Conservation (phyloP, 2,329 filamentous ascomycete species). For the Penicillium aurantiogriseum region DNA sequence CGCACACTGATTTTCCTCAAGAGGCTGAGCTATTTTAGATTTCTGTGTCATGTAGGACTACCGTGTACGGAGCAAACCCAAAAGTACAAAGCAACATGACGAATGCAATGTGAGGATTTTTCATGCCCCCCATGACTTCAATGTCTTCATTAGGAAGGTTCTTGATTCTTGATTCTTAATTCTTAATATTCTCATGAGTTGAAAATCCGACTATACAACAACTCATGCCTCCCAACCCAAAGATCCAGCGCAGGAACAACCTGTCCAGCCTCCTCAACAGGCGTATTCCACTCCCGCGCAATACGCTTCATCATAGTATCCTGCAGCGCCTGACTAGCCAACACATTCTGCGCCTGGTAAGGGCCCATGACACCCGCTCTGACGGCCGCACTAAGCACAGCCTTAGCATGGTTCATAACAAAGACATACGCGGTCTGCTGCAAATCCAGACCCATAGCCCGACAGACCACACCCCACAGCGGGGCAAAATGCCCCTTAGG, state of each 20-base stretch:
- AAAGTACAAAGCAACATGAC: slow-evolving; percentile 19
- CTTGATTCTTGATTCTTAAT: neutral
- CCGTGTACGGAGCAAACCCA: slow-evolving; percentile 19
- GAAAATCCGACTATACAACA: slow-evolving; percentile 66
- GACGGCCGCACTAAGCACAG: slow-evolving; percentile 61
- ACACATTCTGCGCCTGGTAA: slow-evolving; percentile 61
- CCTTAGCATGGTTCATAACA: slow-evolving; percentile 63
- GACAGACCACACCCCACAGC: slow-evolving; percentile 58
- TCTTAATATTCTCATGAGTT: slow-evolving; percentile 51
- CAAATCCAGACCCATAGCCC: slow-evolving; percentile 52
- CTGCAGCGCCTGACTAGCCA: slow-evolving; percentile 55
- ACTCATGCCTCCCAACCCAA: slow-evolving; percentile 64
- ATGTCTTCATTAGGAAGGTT: neutral
- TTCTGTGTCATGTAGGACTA: slow-evolving; percentile 37
- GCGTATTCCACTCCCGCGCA: slow-evolving; percentile 47
- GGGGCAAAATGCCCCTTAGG: slow-evolving; percentile 59
- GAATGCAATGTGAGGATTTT: slow-evolving; percentile 20
- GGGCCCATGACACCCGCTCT: slow-evolving; percentile 64
- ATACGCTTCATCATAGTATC: slow-evolving; percentile 52
- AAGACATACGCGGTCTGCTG: slow-evolving; percentile 60
- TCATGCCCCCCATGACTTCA: neutral
- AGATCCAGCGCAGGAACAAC: slow-evolving; percentile 62
- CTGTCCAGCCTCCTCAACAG: slow-evolving; percentile 58
- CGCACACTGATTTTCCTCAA: slow-evolving; percentile 15
- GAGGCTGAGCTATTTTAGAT: slow-evolving; percentile 17